phyloP scores from a whole-genome alignment of 441 rosid species.

The Aquilaria agallochum region DNA sequence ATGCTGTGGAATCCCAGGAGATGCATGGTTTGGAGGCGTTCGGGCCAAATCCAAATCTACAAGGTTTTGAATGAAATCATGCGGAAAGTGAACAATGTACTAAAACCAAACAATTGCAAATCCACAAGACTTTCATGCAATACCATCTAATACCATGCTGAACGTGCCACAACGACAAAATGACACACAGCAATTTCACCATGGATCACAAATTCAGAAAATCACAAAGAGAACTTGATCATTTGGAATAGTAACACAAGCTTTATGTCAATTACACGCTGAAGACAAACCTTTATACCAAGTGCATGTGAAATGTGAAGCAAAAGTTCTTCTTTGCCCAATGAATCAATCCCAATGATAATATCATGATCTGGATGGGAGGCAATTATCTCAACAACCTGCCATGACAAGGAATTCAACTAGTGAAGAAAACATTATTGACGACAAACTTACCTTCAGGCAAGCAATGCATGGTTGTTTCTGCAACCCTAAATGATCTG shows the following conservation, averaged over 20 bases:
- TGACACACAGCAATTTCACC: no score
- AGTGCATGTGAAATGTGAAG: conserved; percentile 48
- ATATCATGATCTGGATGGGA: conserved; percentile 70
- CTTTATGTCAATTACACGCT: no score
- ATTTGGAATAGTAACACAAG: no score
- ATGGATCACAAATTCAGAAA: no score
- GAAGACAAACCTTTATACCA: conserved; percentile 42
- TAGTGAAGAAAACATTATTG: not conserved
- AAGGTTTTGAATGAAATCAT: not conserved
- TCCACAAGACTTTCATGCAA: no score
- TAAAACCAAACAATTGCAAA: no score
- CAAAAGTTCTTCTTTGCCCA: conserved; percentile 79
- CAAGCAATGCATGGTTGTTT: no score
- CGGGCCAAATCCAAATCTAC: conserved; percentile 96
- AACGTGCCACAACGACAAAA: no score
- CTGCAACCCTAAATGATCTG: no score
- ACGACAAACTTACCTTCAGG: no score
- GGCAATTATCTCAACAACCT: conserved; percentile 60
- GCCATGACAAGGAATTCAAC: conserved; percentile 14
- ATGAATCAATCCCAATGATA: conserved; percentile 59
- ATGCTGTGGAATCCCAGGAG: conserved; percentile 57
- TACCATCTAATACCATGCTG: not conserved
- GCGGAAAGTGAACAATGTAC: no score
- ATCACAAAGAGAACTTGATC: no score
- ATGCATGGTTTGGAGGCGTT: conserved; percentile 81